Percentiles rank a stretch among this genome's conserved stretches.
Conservation (phyloP, 208 protist species). For the Leishmania arabica region DNA sequence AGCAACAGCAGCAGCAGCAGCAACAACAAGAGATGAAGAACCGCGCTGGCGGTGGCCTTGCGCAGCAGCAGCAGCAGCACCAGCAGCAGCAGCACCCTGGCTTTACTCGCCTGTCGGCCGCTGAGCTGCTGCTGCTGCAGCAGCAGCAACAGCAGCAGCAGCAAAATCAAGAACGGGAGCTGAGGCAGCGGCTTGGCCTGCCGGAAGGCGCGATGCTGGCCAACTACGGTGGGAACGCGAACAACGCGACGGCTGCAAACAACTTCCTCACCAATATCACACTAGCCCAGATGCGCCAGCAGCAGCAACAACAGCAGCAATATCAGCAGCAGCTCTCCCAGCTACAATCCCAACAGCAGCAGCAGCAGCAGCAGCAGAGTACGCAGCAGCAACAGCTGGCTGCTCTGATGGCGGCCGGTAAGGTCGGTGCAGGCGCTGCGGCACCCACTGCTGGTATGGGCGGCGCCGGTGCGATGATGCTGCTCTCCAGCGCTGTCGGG, state of each 20-base stretch:
- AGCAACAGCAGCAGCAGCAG: constrained; percentile 36
- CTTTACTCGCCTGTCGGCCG: background rate
- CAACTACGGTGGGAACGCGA: constrained; percentile 8
- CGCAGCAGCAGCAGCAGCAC: constrained; percentile 36
- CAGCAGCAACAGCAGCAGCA: constrained; percentile 23
- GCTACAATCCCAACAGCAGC: constrained; percentile 23
- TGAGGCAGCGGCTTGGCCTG: constrained; percentile 11
- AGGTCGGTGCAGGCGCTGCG: background rate
- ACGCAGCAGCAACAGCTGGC: constrained; percentile 21
- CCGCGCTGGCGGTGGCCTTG: background rate
- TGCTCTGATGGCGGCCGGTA: constrained; percentile 17
- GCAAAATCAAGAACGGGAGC: constrained; percentile 17
- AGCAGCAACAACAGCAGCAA: constrained; percentile 21
- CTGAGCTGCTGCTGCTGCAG: constrained; percentile 4
- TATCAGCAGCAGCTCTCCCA: constrained; percentile 18
- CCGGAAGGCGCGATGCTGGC: constrained; percentile 12
- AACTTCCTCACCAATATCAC: constrained; percentile 4
- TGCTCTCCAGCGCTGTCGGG: constrained; percentile 17
- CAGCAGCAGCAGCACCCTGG: constrained; percentile 15
- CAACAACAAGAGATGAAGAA: constrained; percentile 26
- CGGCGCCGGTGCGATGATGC: constrained; percentile 6
- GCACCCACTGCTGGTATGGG: background rate
- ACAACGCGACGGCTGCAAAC: background rate
- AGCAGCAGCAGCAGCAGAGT: constrained; percentile 21
- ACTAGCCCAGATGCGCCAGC: constrained; percentile 19